Evolutionary conservation across 2,329 filamentous ascomycete genomes (phyloP).

Genomic region (Microsporum canis): DNA sequence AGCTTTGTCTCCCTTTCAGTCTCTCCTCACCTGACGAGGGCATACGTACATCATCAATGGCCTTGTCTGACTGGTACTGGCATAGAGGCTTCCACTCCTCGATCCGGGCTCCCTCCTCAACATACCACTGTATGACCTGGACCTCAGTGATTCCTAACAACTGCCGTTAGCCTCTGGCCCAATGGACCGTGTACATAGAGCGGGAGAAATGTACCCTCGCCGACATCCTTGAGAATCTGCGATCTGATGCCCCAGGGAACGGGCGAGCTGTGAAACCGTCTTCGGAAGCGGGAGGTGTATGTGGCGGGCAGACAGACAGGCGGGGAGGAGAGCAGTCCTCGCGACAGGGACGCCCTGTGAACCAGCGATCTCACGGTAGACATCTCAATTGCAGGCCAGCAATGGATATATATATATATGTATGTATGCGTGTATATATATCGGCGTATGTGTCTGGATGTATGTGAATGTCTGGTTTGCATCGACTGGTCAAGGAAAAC

Average conservation of each 20-base stretch:
- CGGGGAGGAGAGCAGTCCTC: slow-evolving; percentile 20
- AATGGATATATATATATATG: too few relatives aligned
- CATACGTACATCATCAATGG: slow-evolving; percentile 46
- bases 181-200: background rate
- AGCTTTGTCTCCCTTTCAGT: background rate
- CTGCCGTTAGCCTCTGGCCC: slow-evolving; percentile 13
- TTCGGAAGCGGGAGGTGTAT: slow-evolving; percentile 15
- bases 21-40: background rate
- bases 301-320: slow-evolving; percentile 2
- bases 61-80: slow-evolving; percentile 97
- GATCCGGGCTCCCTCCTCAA: slow-evolving; percentile 85
- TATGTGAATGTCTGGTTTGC: background rate
- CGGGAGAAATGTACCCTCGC: slow-evolving; percentile 26
- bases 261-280: slow-evolving; percentile 27
- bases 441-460: background rate
- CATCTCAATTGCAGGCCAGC: background rate
- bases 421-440: background rate
- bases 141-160: slow-evolving; percentile 86
- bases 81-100: slow-evolving; percentile 97
- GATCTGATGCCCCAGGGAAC: slow-evolving; percentile 28
- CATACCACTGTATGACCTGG: slow-evolving; percentile 99
- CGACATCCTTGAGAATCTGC: slow-evolving; percentile 34
- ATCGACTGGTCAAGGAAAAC: background rate
- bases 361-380: slow-evolving; percentile 17
- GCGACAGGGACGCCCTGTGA: slow-evolving; percentile 21